Conservation (phyloP, 495 filamentous ascomycete species). For the Daldinia vernicosa region DNA sequence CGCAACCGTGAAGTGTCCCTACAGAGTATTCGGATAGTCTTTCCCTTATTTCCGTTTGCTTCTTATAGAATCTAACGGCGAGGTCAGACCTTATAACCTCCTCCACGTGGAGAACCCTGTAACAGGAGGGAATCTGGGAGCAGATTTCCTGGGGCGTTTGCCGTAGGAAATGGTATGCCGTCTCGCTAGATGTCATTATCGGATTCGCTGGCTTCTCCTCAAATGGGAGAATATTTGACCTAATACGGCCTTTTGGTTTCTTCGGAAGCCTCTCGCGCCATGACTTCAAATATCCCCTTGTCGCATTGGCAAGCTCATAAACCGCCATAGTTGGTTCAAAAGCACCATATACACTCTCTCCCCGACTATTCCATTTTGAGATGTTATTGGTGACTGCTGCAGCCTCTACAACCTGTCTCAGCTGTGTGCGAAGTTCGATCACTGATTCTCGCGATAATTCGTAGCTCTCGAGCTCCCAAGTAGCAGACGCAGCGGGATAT, state of each 20-base stretch:
- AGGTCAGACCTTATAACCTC: constrained; percentile 51
- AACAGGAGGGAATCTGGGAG: constrained; percentile 39
- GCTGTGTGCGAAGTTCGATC: constrained; percentile 36
- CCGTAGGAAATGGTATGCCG: constrained; percentile 42
- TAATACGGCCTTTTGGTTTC: background rate
- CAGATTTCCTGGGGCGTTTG: constrained; percentile 50
- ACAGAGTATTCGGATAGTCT: constrained; percentile 30
- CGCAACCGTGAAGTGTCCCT: constrained; percentile 8
- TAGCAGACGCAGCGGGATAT: constrained; percentile 38
- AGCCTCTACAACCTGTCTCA: constrained; percentile 17
- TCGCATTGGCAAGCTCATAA: constrained; percentile 30
- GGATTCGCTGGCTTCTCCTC: constrained; percentile 23
- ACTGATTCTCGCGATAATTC: constrained; percentile 31
- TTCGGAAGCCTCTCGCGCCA: constrained; percentile 16
- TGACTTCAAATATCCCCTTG: constrained; percentile 19
- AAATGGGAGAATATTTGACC: constrained; percentile 7
- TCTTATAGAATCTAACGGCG: constrained; percentile 38
- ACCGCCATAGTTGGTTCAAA: constrained; percentile 35
- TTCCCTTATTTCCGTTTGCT: constrained; percentile 43
- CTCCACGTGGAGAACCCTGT: constrained; percentile 55
- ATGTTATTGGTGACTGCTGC: constrained; percentile 33
- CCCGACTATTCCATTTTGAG: constrained; percentile 29
- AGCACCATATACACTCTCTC: constrained; percentile 23
- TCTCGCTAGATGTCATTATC: constrained; percentile 28
- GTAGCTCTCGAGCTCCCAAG: constrained; percentile 40